Percentiles rank a stretch among this genome's conserved stretches.
phyloP scores from a whole-genome alignment of 2,329 filamentous ascomycete genomes.

The Venturia effusa region DNA sequence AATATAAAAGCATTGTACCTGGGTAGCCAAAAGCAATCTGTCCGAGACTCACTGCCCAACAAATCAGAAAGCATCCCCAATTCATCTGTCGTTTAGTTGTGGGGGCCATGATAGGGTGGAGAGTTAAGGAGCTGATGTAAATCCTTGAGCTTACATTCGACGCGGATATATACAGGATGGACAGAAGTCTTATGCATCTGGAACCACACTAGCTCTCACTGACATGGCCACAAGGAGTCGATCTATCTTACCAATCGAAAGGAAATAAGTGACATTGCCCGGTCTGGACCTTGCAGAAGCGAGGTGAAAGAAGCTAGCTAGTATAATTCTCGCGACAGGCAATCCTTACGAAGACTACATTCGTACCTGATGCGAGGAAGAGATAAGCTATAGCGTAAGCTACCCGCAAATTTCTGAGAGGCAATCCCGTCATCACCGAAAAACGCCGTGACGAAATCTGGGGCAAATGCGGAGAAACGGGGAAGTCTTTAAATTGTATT shows the following conservation, averaged over 20 bases:
- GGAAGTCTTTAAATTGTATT: neutral
- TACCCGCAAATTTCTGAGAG: too few species aligned
- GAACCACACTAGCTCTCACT: neutral
- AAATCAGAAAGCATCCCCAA: constrained; percentile 17
- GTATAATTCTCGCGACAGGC: neutral
- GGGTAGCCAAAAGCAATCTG: constrained; percentile 18
- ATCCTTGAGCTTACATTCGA: neutral
- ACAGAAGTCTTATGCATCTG: neutral
- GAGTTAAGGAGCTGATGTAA: neutral
- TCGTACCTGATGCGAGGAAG: neutral
- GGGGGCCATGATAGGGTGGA: neutral
- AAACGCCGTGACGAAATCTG: neutral
- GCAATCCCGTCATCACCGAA: neutral
- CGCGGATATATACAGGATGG: neutral
- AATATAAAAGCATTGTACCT: neutral
- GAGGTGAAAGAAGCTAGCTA: neutral
- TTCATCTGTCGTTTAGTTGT: constrained; percentile 9
- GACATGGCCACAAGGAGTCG: neutral
- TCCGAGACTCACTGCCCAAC: constrained; percentile 16
- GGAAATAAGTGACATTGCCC: neutral
- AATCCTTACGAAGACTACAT: neutral
- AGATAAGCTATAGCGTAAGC: too few species aligned
- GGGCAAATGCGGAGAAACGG: constrained; percentile 2
- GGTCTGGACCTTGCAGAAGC: neutral
- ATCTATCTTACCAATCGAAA: neutral